Evolutionary conservation across 164 flowering plant genomes (phyloP).

Genomic region (Protea cynaroides): DNA sequence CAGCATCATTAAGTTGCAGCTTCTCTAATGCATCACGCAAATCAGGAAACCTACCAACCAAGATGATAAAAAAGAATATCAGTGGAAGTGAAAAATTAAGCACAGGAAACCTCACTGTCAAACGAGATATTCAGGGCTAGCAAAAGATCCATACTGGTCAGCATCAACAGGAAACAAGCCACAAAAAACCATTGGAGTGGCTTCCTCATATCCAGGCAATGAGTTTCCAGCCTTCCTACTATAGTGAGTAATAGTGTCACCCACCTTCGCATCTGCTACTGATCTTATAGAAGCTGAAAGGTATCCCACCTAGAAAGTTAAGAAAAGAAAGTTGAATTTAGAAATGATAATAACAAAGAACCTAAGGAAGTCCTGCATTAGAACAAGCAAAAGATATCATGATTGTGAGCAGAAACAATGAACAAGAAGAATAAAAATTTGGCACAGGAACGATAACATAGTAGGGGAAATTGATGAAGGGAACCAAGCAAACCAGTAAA

Average conservation of each 20-base stretch:
- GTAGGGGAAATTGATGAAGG: too few species aligned
- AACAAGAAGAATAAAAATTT: neutral
- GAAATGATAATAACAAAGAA: neutral
- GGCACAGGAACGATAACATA: too few species aligned
- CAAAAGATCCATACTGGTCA: conserved; percentile 61
- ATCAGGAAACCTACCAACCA: conserved; percentile 63
- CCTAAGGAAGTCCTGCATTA: too few species aligned
- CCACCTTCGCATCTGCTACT: conserved; percentile 98
- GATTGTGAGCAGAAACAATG: neutral
- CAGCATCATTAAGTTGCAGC: conserved; percentile 95
- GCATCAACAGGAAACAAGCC: conserved; percentile 97
- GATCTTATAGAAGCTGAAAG: conserved; percentile 92
- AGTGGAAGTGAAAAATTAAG: conserved; percentile 1
- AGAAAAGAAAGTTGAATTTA: neutral
- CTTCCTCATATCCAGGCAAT: conserved; percentile 95
- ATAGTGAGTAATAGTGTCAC: conserved; percentile 85
- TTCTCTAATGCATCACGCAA: conserved; percentile 95
- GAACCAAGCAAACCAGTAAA: too few species aligned
- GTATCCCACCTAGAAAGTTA: conserved; percentile 77
- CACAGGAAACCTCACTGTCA: neutral
- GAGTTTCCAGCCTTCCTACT: conserved; percentile 61
- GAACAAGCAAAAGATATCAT: neutral
- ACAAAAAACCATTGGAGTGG: conserved; percentile 98
- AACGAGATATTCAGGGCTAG: conserved; percentile 5
- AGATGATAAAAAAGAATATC: conserved; percentile 3